Evolutionary conservation across 73 alveolate genomes (phyloP).

Genomic region (Blepharisma japonicum): DNA sequence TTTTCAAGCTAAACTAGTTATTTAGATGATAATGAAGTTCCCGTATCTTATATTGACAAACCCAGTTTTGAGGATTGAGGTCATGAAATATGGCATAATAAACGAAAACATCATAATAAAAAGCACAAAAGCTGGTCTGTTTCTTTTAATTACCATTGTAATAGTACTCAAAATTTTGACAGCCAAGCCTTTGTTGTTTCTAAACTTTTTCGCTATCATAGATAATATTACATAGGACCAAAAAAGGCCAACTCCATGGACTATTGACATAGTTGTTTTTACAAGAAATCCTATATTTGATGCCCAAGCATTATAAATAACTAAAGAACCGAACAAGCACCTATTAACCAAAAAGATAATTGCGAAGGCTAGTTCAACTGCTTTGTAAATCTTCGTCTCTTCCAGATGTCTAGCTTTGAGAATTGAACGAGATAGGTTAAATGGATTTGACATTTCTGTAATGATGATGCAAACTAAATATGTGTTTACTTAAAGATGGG

Average conservation of each 20-base stretch:
- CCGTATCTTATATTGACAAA: constrained; percentile 1
- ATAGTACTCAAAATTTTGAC: too few relatives aligned
- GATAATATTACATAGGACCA: background rate
- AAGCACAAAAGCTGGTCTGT: background rate
- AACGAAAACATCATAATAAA: background rate
- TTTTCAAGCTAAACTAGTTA: background rate
- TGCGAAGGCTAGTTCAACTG: background rate
- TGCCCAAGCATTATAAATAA: constrained; percentile 21
- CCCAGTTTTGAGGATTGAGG: background rate
- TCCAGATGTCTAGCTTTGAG: background rate
- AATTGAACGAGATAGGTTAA: background rate
- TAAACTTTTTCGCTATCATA: too few relatives aligned
- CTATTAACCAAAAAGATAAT: background rate
- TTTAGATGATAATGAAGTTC: background rate
- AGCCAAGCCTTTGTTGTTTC: too few relatives aligned
- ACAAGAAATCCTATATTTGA: background rate
- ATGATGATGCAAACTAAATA: background rate
- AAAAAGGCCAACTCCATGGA: constrained; percentile 17
- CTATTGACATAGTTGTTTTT: background rate
- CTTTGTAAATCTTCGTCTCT: background rate
- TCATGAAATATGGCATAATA: background rate
- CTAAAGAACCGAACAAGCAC: background rate
- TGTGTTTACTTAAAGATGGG: background rate
- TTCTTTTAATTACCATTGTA: background rate
- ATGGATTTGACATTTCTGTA: constrained; percentile 6